Evolutionary conservation across 805 yeast species (phyloP), one percentile per base, ranked within the genome.

Genomic region (Saccharomyces eubayanus): DNA sequence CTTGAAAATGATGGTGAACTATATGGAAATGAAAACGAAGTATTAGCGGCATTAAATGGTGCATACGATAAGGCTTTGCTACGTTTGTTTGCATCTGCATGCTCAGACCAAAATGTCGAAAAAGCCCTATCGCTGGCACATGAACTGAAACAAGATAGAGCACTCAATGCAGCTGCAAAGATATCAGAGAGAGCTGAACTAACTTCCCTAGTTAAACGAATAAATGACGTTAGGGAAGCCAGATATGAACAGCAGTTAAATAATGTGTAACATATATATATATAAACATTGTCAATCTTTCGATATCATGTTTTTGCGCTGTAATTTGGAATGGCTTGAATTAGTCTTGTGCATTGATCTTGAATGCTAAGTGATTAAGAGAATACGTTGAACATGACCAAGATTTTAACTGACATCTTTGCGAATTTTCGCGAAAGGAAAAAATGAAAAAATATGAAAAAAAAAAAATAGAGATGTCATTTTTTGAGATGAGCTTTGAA

Each of bases 161-260:
- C 96, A 2, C 72, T 91, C 57, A 78, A 77, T 53, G 97, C 97
- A 0, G 96, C 97, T 1, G 74, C 81, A 12, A 86, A 86, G 69
- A 87, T 92, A 52, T 89, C 96, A 0, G 87, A 87, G 63, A 78
- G 96, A 55, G 77, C 82, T 53, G 84, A 81, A 31, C 67, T 83
- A 63, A 70, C 73, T 14, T 63, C 71, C 1, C 65, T 87, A 55
- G 83, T 81, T 0, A 80, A 77, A 55, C 77, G 77, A 63, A 78
- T 85, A 41, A 77, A 76, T 54, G 75, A 78, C 54, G 61, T 81
- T 41, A 71, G 85, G 55, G 87, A 83, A 57, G 62, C 72, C 5
- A 61, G 67, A 51, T 63, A 58, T 50, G 69, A 62, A 41, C 59
- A 59, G 48, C 66, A 65, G 49, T 50, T 64, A 28, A 57, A 64